Percentiles rank a stretch among this genome's conserved stretches.
Evolutionary conservation across 768 basidiomycete species (phyloP).

Genomic region (Podaxis sp.): DNA sequence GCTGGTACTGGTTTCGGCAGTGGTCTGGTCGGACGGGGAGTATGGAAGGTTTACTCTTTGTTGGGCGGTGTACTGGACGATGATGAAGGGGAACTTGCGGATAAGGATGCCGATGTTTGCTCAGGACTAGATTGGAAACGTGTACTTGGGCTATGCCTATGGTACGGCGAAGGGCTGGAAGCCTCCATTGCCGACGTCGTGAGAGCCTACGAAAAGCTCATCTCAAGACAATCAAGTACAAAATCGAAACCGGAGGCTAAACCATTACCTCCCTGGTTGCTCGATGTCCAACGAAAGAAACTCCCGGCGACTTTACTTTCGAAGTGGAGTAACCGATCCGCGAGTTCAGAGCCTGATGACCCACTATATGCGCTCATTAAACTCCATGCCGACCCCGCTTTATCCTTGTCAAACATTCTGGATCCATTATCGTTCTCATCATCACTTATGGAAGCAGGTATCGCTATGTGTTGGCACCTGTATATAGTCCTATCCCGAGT

Average conservation of each 20-base stretch:
- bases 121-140: constrained; percentile 92
- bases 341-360: constrained; percentile 41
- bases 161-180: constrained; percentile 79
- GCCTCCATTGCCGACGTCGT: constrained; percentile 71
- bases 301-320: constrained; percentile 1
- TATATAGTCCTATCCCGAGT: constrained; percentile 85
- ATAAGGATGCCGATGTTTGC: constrained; percentile 46
- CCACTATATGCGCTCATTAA: constrained; percentile 80
- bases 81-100: constrained; percentile 50
- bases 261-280: constrained; percentile 16
- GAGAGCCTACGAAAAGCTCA: constrained; percentile 51
- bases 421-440: constrained; percentile 72
- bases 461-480: constrained; percentile 80
- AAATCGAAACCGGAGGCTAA: constrained; percentile 59
- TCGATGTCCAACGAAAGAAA: constrained; percentile 32
- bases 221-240: constrained; percentile 34
- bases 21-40: constrained; percentile 50
- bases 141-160: constrained; percentile 84
- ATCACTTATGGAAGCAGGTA: constrained; percentile 74
- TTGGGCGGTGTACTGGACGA: constrained; percentile 71
- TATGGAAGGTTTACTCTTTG: constrained; percentile 80
- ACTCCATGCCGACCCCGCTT: constrained; percentile 70
- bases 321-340: constrained; percentile 16
- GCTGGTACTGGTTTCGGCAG: constrained; percentile 24
- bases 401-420: constrained; percentile 67